phyloP scores from a whole-genome alignment of 2,329 filamentous ascomycete genomes.

The Claviceps maximensis region DNA sequence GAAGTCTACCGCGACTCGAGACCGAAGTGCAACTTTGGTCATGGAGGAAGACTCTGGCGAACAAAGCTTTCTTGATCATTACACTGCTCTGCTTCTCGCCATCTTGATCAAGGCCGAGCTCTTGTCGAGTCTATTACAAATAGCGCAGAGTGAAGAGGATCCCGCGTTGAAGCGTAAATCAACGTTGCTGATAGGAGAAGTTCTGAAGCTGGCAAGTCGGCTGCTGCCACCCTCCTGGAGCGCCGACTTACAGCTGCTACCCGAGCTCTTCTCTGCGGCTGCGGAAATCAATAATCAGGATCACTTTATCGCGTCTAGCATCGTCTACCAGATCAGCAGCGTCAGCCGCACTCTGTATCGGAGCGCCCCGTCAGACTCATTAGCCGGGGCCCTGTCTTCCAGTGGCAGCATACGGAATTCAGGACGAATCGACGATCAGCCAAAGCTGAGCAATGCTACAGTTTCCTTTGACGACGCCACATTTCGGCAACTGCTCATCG shows the following conservation, averaged over 20 bases:
- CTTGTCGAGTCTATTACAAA: slow-evolving; percentile 44
- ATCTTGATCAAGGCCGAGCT: slow-evolving; percentile 75
- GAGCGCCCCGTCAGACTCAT: slow-evolving; percentile 42
- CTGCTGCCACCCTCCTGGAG: slow-evolving; percentile 74
- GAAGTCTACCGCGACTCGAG: slow-evolving; percentile 44
- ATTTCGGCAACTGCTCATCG: slow-evolving; percentile 52
- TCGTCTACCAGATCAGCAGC: slow-evolving; percentile 96
- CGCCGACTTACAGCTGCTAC: slow-evolving; percentile 72
- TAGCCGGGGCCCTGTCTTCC: slow-evolving; percentile 26
- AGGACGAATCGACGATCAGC: slow-evolving; percentile 41
- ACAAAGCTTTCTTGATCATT: slow-evolving; percentile 85
- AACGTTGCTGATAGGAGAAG: slow-evolving; percentile 79
- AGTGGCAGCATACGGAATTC: slow-evolving; percentile 34
- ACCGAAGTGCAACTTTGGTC: slow-evolving; percentile 35
- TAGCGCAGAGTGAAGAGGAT: slow-evolving; percentile 56
- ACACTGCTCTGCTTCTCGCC: slow-evolving; percentile 76
- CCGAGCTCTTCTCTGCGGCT: slow-evolving; percentile 68
- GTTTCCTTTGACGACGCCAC: slow-evolving; percentile 44
- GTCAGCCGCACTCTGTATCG: slow-evolving; percentile 86
- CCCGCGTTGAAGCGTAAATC: slow-evolving; percentile 71
- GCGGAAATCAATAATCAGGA: slow-evolving; percentile 57
- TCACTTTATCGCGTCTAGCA: slow-evolving; percentile 71
- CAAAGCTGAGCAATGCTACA: slow-evolving; percentile 31
- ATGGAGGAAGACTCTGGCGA: slow-evolving; percentile 56
- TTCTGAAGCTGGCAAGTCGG: slow-evolving; percentile 77